Evolutionary conservation across 257 asterid species (phyloP), one percentile per base, ranked within the genome.

Genomic region (Nicotiana undulata): DNA sequence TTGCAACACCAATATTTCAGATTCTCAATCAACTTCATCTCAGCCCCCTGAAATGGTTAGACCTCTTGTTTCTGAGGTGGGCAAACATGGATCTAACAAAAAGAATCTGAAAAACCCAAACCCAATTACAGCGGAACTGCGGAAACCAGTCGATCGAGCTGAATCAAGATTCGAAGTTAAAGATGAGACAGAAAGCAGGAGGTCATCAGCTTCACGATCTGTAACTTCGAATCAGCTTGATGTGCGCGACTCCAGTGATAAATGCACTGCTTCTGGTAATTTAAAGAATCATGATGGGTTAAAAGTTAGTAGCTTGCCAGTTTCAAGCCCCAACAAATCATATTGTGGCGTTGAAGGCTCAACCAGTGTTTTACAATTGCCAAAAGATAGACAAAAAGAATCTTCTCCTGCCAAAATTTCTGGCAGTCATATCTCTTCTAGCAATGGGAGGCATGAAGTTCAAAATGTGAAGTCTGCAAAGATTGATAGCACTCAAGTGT

Each of bases 391-490:
- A 63, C 84, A 49, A 64, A 84, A 79, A 59, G 86, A 82, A 59
- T 79, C 85, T 82, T 74, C 66, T 76, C 53, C 84, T 83, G 64
- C 81, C 46, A 67, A 85, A 79, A 79, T 83, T 82, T 83, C 86
- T 80, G 84, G 75, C 74, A 82, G 61, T 80, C 88, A 84, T 80
- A 51, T 65, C 59, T 53, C 90, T 79, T 70, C 90, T 82, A 82
- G 68, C 80, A 28, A 32, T 51, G 72, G 63, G 77, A 88, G 85
- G 75, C 83, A 81, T 77, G 32, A 80, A 61, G 78, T 63, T 80
- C 67, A 79, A 63, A 77, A 81, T 83, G 82, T 51, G 76, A 86
- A 81, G 77, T 77, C 88, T 53, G 68, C 76, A 65, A 86, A 86
- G 80, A 81, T 64, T 32, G 88, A 77, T 51, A 40, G 67, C 20